Percentiles rank a stretch among this genome's conserved stretches.
Conservation (phyloP, 129 eudicot species). For the Pittosporum tobira region DNA sequence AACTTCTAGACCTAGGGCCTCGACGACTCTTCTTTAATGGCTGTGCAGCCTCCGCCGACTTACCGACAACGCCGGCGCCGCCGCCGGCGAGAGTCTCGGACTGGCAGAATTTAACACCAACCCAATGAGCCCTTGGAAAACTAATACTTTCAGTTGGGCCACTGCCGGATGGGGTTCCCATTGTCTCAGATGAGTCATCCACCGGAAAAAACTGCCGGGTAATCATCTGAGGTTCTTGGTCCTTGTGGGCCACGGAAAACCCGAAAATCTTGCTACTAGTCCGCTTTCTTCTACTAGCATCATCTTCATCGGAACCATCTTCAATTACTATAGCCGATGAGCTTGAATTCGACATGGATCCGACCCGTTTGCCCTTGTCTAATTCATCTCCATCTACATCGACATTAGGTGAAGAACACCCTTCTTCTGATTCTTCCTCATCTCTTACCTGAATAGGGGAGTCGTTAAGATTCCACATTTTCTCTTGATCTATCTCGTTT, state of each 20-base stretch:
- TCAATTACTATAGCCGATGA: slow-evolving; percentile 67
- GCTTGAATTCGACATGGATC: slow-evolving; percentile 65
- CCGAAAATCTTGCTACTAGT: slow-evolving; percentile 37
- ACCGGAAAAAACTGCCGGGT: slow-evolving; percentile 81
- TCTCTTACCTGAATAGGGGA: slow-evolving; percentile 44
- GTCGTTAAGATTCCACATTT: slow-evolving; percentile 97
- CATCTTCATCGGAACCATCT: slow-evolving; percentile 54
- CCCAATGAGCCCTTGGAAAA: slow-evolving; percentile 69
- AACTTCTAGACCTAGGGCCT: slow-evolving; percentile 92
- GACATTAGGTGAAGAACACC: slow-evolving; percentile 24
- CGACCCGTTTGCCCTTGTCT: slow-evolving; percentile 56
- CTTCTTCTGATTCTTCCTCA: slow-evolving; percentile 38
- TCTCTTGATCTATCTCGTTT: slow-evolving; percentile 6
- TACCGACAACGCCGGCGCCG: slow-evolving; percentile 8
- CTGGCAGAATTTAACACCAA: slow-evolving; percentile 58
- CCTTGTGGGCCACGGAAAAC: slow-evolving; percentile 23
- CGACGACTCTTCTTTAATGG: slow-evolving; percentile 86
- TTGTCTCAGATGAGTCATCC: slow-evolving; percentile 34
- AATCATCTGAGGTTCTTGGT: slow-evolving; percentile 42
- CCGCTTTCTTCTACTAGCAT: slow-evolving; percentile 28
- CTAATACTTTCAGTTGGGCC: background rate
- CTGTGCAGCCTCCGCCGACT: slow-evolving; percentile 45
- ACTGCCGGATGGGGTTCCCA: slow-evolving; percentile 21
- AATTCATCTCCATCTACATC: slow-evolving; percentile 13
- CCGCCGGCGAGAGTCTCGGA: slow-evolving; percentile 26